Percentiles rank a stretch among this genome's conserved stretches.
Conservation (phyloP, 2,329 filamentous ascomycete genomes). For the Stylonectria norvegica region DNA sequence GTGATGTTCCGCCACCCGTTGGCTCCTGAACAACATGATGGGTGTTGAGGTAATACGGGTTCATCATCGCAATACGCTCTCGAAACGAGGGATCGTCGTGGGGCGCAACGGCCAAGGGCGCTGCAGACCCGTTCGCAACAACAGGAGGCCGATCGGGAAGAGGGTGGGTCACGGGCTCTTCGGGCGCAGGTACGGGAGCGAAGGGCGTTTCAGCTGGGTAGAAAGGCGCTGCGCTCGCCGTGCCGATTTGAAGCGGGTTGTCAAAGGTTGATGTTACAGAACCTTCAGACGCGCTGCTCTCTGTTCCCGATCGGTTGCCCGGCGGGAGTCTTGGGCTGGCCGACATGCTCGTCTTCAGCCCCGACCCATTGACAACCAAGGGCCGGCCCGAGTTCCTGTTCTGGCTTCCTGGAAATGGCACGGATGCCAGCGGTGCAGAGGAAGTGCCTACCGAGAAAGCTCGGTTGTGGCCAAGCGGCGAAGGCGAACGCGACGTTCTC, state of each 20-base stretch:
- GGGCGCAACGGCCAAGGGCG: conserved; percentile 12
- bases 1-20: conserved; percentile 25
- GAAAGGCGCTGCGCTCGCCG: conserved; percentile 8
- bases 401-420: conserved; percentile 36
- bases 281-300: conserved; percentile 22
- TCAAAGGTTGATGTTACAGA: conserved; percentile 19
- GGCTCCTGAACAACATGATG: conserved; percentile 31
- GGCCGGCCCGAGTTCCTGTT: conserved; percentile 41
- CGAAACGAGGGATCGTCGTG: conserved; percentile 40
- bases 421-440: conserved; percentile 38
- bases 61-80: conserved; percentile 42
- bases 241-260: conserved; percentile 28
- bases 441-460: conserved; percentile 41
- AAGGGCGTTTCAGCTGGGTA: conserved; percentile 15
- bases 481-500: conserved; percentile 54
- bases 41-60: conserved; percentile 27
- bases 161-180: conserved; percentile 17
- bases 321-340: conserved; percentile 21
- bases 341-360: conserved; percentile 34
- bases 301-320: conserved; percentile 14
- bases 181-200: conserved; percentile 1
- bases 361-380: conserved; percentile 51
- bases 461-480: conserved; percentile 50
- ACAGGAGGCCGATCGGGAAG: conserved; percentile 28
- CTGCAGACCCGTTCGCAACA: conserved; percentile 35